Percentiles rank a stretch among this genome's conserved stretches.
These are phyloP conservation scores for Fraxinus sp. DNA, from an alignment of 305 asterid genomes.

Conservation along the genomic window DNA sequence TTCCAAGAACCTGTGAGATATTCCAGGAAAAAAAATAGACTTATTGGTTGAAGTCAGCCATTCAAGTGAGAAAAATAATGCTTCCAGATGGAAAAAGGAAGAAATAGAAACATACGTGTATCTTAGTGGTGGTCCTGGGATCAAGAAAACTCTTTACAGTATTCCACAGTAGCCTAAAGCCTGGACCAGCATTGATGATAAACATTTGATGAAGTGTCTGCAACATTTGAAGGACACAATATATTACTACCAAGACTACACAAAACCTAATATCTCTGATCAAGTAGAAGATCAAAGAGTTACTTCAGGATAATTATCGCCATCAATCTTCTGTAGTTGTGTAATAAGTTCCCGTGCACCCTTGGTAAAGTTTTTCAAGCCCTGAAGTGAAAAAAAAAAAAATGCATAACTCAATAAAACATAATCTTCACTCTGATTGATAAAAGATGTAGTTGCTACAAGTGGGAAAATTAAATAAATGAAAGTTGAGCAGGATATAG, in stretches of 20 bases:
- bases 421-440: slow-evolving; percentile 1
- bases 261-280: slow-evolving; percentile 7
- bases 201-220: slow-evolving; percentile 99
- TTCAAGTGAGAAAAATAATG: slow-evolving; percentile 4
- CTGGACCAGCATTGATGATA: slow-evolving; percentile 93
- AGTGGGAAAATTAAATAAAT: slow-evolving; percentile 13
- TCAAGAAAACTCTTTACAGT: slow-evolving; percentile 85
- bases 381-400: slow-evolving; percentile 37
- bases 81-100: slow-evolving; percentile 24
- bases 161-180: slow-evolving; percentile 88
- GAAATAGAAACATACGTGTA: slow-evolving; percentile 57
- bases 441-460: slow-evolving; percentile 11
- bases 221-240: slow-evolving; percentile 30
- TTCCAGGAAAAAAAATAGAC: slow-evolving; percentile 27
- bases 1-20: slow-evolving; percentile 75
- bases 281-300: slow-evolving; percentile 17
- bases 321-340: slow-evolving; percentile 93
- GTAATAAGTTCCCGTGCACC: slow-evolving; percentile 83
- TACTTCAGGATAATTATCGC: slow-evolving; percentile 97
- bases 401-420: neutral
- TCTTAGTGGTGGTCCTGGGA: slow-evolving; percentile 95
- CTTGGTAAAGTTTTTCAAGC: slow-evolving; percentile 83
- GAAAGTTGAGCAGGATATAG: slow-evolving; percentile 17
- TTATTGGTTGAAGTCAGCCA: slow-evolving; percentile 9
- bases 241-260: slow-evolving; percentile 24